These are phyloP conservation scores for Mycena filopes DNA, from an alignment of 768 basidiomycete species.

Conservation along the genomic window DNA sequence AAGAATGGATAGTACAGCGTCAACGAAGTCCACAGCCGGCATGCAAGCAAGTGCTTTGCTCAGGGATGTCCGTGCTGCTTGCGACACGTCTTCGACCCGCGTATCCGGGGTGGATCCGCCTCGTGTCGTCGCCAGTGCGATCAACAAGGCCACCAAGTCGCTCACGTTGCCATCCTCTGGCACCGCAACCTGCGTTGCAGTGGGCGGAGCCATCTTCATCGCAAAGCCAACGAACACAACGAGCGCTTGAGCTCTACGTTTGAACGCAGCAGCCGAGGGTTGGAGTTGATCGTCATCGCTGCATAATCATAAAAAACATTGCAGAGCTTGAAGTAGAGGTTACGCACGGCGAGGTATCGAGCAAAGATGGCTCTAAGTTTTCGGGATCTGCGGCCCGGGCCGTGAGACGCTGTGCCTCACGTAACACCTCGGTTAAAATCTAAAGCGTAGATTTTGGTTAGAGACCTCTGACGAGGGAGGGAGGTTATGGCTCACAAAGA, in stretches of 20 bases:
- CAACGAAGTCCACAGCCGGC: slow-evolving; percentile 76
- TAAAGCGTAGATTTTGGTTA: slow-evolving; percentile 40
- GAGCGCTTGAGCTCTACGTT: slow-evolving; percentile 74
- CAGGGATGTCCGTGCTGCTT: slow-evolving; percentile 62
- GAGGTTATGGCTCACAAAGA: slow-evolving; percentile 55
- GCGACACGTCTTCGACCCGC: slow-evolving; percentile 56
- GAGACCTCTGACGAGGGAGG: background rate
- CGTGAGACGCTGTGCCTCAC: slow-evolving; percentile 72
- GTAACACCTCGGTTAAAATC: slow-evolving; percentile 72
- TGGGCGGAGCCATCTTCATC: slow-evolving; percentile 48
- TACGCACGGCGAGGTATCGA: slow-evolving; percentile 67
- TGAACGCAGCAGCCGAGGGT: slow-evolving; percentile 55
- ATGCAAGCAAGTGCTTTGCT: slow-evolving; percentile 68
- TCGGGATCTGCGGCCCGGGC: slow-evolving; percentile 52
- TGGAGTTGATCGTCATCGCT: slow-evolving; percentile 71
- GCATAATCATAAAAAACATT: background rate
- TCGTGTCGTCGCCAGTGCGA: slow-evolving; percentile 56
- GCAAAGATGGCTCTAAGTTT: slow-evolving; percentile 54
- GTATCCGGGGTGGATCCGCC: slow-evolving; percentile 42
- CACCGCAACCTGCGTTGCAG: slow-evolving; percentile 25
- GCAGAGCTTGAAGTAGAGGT: background rate
- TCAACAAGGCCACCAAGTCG: slow-evolving; percentile 58
- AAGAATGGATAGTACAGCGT: slow-evolving; percentile 65
- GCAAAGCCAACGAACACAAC: slow-evolving; percentile 70
- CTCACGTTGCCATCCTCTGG: slow-evolving; percentile 46